Conservation (phyloP, 495 filamentous ascomycete genomes). For the Podospora didyma region DNA sequence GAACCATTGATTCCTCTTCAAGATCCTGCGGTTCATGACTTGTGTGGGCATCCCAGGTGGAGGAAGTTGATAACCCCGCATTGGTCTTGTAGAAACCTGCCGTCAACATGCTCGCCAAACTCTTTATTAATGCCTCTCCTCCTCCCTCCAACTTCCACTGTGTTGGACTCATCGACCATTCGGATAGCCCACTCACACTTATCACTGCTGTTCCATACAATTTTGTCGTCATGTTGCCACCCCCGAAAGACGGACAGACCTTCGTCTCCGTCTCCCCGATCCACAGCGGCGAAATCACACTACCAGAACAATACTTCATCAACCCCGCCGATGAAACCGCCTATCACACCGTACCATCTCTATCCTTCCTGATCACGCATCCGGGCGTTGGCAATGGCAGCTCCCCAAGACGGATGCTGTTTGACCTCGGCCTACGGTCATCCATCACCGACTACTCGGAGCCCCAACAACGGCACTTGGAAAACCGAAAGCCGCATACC, state of each 20-base stretch:
- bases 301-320: neutral
- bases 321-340: neutral
- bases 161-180: too few relatives aligned
- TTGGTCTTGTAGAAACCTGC: too few relatives aligned
- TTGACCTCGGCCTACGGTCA: constrained; percentile 38
- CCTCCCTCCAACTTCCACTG: neutral
- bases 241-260: neutral
- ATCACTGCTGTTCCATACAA: too few relatives aligned
- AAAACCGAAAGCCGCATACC: constrained; percentile 24
- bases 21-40: too few relatives aligned
- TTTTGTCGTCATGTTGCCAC: neutral
- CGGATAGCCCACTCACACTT: too few relatives aligned
- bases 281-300: neutral
- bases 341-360: constrained; percentile 16
- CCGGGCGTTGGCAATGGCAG: too few relatives aligned
- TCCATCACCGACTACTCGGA: constrained; percentile 27
- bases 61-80: too few relatives aligned
- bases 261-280: neutral
- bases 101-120: too few relatives aligned
- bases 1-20: too few relatives aligned
- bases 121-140: too few relatives aligned
- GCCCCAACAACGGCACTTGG: constrained; percentile 31
- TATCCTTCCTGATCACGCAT: constrained; percentile 21
- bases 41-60: too few relatives aligned
- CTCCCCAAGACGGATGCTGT: constrained; percentile 23